Evolutionary conservation across 352 stramenopile species (phyloP).

Genomic region (Globisporangium nagaii): DNA sequence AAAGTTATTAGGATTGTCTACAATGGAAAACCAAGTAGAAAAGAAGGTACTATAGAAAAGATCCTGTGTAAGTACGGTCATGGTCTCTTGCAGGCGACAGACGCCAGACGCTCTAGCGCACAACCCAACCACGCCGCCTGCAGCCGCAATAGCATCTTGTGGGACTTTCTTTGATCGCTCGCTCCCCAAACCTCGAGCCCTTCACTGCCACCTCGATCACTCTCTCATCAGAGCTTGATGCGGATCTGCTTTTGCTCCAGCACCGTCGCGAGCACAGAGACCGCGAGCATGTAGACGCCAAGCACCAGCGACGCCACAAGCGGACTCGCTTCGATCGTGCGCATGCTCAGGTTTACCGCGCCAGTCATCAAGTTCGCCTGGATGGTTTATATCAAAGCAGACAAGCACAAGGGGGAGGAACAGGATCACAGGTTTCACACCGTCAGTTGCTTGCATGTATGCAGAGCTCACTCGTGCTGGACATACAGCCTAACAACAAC

Average conservation of each 20-base stretch:
- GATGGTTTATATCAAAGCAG: too few species aligned
- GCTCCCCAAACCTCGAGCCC: not conserved
- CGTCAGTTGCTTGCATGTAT: too few species aligned
- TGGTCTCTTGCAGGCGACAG: too few species aligned
- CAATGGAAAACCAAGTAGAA: conserved; percentile 1
- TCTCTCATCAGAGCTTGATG: conserved; percentile 68
- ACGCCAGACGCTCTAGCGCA: too few species aligned
- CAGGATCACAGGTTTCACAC: too few species aligned
- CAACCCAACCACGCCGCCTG: too few species aligned
- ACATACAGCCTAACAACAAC: not conserved
- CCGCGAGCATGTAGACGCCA: conserved; percentile 53
- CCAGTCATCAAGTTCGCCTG: conserved; percentile 79
- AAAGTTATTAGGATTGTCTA: too few species aligned
- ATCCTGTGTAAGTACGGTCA: conserved; percentile 2
- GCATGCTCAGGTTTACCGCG: conserved; percentile 73
- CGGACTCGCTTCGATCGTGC: conserved; percentile 62
- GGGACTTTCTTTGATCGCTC: too few species aligned
- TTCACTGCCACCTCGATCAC: not conserved
- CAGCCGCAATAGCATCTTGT: too few species aligned
- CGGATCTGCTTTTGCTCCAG: conserved; percentile 49
- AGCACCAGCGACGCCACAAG: conserved; percentile 38
- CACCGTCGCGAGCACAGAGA: conserved; percentile 48
- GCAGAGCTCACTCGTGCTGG: too few species aligned
- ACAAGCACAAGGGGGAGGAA: too few species aligned
- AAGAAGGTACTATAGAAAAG: conserved; percentile 4